Evolutionary conservation across 2,329 filamentous ascomycete species (phyloP).

Genomic region (Nemania bipapillata): DNA sequence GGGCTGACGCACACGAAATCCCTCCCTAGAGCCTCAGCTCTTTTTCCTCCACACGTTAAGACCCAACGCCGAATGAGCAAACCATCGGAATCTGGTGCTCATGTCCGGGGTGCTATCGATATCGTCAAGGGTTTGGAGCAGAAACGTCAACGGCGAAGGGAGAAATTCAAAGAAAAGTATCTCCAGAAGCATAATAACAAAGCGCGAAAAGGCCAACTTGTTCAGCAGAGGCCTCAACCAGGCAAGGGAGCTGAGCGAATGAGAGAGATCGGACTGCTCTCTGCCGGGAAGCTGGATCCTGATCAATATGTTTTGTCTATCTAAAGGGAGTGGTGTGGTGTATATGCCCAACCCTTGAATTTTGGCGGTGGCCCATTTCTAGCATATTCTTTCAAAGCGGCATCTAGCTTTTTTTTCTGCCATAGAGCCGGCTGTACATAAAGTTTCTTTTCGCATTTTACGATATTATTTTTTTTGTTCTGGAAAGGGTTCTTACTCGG

Average conservation of each 20-base stretch:
- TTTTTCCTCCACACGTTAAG: slow-evolving; percentile 68
- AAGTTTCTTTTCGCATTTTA: slow-evolving; percentile 34
- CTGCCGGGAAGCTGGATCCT: slow-evolving; percentile 80
- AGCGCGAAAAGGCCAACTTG: slow-evolving; percentile 73
- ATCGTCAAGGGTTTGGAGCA: slow-evolving; percentile 96
- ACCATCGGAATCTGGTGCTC: slow-evolving; percentile 56
- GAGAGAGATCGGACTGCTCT: slow-evolving; percentile 87
- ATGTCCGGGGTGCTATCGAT: slow-evolving; percentile 92
- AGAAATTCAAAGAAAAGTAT: slow-evolving; percentile 78
- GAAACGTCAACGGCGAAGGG: slow-evolving; percentile 90
- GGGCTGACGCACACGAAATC: slow-evolving; percentile 83
- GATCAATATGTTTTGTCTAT: slow-evolving; percentile 82
- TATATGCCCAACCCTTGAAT: slow-evolving; percentile 28
- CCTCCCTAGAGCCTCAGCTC: slow-evolving; percentile 79
- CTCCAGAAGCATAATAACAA: slow-evolving; percentile 89
- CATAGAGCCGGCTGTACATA: slow-evolving; percentile 45
- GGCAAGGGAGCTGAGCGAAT: slow-evolving; percentile 93
- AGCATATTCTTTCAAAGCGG: slow-evolving; percentile 32
- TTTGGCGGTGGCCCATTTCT: slow-evolving; percentile 25
- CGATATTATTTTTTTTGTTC: slow-evolving; percentile 41
- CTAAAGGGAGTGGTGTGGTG: slow-evolving; percentile 54
- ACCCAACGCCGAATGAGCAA: slow-evolving; percentile 53
- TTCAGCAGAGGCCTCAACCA: slow-evolving; percentile 72
- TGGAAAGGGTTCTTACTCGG: slow-evolving; percentile 31
- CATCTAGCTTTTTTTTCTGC: slow-evolving; percentile 23